phyloP scores from a whole-genome alignment of 352 stramenopile species.

The Phytophthora pistaciae region DNA sequence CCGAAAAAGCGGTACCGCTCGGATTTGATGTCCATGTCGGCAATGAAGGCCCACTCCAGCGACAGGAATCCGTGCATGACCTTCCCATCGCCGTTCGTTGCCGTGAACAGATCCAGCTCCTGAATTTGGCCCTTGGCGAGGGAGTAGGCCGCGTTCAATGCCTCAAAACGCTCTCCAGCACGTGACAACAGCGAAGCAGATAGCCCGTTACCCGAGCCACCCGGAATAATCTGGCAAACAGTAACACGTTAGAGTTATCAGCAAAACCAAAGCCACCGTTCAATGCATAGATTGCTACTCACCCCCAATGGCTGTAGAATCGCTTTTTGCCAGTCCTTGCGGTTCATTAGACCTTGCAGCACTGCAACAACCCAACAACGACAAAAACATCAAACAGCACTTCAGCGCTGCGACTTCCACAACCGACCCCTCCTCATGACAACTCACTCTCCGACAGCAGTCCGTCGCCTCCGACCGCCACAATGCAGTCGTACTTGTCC shows the following conservation, averaged over 20 bases:
- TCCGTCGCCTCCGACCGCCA: conserved; percentile 73
- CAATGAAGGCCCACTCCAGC: conserved; percentile 87
- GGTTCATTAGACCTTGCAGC: conserved; percentile 77
- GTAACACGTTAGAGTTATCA: conserved; percentile 2
- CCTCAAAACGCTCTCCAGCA: conserved; percentile 54
- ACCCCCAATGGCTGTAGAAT: conserved; percentile 64
- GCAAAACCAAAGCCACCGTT: not conserved
- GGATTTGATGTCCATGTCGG: conserved; percentile 81
- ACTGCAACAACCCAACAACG: conserved; percentile 38
- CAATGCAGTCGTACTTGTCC: conserved; percentile 69
- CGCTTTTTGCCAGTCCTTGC: conserved; percentile 65
- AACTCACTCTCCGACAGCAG: conserved; percentile 72
- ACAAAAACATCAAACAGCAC: conserved; percentile 1
- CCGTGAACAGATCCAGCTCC: conserved; percentile 73
- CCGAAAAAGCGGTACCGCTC: conserved; percentile 71
- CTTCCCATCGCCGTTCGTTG: conserved; percentile 53
- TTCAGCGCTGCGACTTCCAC: conserved; percentile 6
- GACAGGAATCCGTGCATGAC: conserved; percentile 84
- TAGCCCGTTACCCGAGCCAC: conserved; percentile 76
- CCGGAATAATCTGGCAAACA: conserved; percentile 47
- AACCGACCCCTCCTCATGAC: not conserved
- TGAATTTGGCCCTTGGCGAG: conserved; percentile 71
- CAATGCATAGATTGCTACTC: conserved; percentile 3
- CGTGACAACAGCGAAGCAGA: conserved; percentile 59
- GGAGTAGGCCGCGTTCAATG: conserved; percentile 67